Evolutionary conservation across 2,329 filamentous ascomycete species (phyloP).

Genomic region (Canariomyces notabilis): DNA sequence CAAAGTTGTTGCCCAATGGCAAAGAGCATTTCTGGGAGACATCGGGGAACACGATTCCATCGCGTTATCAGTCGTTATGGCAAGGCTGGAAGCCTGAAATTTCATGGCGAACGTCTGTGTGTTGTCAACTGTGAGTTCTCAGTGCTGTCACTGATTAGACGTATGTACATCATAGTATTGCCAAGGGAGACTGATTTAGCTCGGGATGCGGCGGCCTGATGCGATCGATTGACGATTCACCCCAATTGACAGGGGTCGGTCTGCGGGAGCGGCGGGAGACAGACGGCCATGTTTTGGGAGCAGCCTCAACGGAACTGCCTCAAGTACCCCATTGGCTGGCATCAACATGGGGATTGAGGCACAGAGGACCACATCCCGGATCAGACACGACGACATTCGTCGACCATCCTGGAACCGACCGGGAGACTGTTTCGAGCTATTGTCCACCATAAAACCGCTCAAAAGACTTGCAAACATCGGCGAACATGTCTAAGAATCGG

Average conservation of each 20-base stretch:
- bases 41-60: too few relatives aligned
- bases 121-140: too few relatives aligned
- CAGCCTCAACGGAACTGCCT: conserved; percentile 23
- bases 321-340: conserved; percentile 21
- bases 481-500: too few relatives aligned
- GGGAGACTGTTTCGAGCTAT: neutral
- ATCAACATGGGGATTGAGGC: conserved; percentile 12
- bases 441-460: neutral
- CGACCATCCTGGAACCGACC: conserved; percentile 1
- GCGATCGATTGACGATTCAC: conserved; percentile 26
- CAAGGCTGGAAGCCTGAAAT: too few relatives aligned
- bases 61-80: too few relatives aligned
- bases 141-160: too few relatives aligned
- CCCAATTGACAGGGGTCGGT: conserved; percentile 21
- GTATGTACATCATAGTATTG: too few relatives aligned
- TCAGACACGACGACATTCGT: neutral
- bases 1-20: too few relatives aligned
- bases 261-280: conserved; percentile 24
- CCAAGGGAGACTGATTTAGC: conserved; percentile 15
- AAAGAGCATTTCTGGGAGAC: too few relatives aligned
- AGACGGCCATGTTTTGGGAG: conserved; percentile 20
- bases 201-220: conserved; percentile 21
- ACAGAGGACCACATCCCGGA: conserved; percentile 8
- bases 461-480: too few relatives aligned
- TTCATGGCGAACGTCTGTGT: too few relatives aligned